These are phyloP conservation scores for Metschnikowia lachancei DNA, from an alignment of 805 yeast species.

Conservation along the genomic window DNA sequence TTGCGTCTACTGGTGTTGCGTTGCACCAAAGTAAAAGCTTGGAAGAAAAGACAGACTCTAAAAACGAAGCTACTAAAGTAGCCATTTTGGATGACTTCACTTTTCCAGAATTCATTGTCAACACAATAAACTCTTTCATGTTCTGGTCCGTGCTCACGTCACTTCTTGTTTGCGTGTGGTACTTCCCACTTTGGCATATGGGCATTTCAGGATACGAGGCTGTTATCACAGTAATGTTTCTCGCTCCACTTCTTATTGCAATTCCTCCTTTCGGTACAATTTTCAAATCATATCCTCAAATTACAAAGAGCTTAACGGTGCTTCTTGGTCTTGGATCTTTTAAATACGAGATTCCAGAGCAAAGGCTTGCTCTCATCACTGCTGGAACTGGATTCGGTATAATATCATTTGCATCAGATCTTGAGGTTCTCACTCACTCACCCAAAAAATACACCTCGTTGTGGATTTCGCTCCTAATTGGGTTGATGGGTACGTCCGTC, in stretches of 20 bases:
- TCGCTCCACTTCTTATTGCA: slow-evolving; percentile 57
- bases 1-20: slow-evolving; percentile 8
- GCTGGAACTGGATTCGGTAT: slow-evolving; percentile 64
- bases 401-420: slow-evolving; percentile 56
- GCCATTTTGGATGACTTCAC: slow-evolving; percentile 31
- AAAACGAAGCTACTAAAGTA: background rate
- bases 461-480: slow-evolving; percentile 60
- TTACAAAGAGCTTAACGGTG: slow-evolving; percentile 54
- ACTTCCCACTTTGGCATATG: slow-evolving; percentile 97
- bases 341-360: slow-evolving; percentile 62
- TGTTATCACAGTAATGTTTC: slow-evolving; percentile 48
- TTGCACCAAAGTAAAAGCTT: background rate
- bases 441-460: slow-evolving; percentile 42
- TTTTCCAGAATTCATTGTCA: slow-evolving; percentile 38
- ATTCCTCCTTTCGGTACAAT: slow-evolving; percentile 32
- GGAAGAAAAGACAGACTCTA: background rate
- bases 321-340: slow-evolving; percentile 75
- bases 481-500: slow-evolving; percentile 70
- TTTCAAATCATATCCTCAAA: slow-evolving; percentile 46
- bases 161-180: slow-evolving; percentile 86
- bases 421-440: slow-evolving; percentile 33
- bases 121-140: slow-evolving; percentile 63
- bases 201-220: slow-evolving; percentile 95
- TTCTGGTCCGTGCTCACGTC: slow-evolving; percentile 87
- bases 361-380: slow-evolving; percentile 62